A percentile compares a stretch with the other conserved stretches of the same genome.
Conservation (phyloP, 1,139 yeast genomes). For the Sugiyamaella novakii region DNA sequence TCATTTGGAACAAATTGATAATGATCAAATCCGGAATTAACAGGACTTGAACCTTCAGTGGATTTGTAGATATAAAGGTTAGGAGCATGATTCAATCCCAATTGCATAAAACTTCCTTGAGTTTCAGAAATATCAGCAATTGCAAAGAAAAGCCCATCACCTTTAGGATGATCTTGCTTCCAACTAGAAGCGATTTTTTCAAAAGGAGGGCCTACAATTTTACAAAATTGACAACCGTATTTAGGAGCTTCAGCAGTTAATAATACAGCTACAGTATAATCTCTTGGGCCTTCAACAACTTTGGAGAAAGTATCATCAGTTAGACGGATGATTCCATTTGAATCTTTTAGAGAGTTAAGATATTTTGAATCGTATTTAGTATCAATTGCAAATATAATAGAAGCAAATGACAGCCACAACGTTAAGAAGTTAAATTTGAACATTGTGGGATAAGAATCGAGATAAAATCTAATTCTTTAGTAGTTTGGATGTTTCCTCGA, state of each 20-base stretch:
- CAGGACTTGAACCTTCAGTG: conserved; percentile 44
- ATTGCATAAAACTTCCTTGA: conserved; percentile 55
- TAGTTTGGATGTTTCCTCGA: too few relatives aligned
- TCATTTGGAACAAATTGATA: conserved; percentile 53
- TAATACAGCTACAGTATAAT: conserved; percentile 63
- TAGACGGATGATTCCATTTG: conserved; percentile 49
- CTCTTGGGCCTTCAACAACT: conserved; percentile 67
- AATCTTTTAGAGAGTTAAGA: conserved; percentile 16
- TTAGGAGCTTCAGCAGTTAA: conserved; percentile 74
- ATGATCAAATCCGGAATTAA: conserved; percentile 46
- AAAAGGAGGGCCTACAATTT: conserved; percentile 68
- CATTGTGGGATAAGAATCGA: background rate
- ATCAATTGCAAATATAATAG: background rate
- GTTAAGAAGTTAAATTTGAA: background rate
- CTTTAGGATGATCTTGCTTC: conserved; percentile 51
- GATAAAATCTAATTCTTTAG: too few relatives aligned
- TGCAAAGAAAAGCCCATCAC: conserved; percentile 63
- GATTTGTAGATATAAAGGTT: conserved; percentile 69
- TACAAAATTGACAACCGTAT: conserved; percentile 78
- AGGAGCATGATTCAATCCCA: conserved; percentile 73
- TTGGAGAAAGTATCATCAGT: conserved; percentile 63
- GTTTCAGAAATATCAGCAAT: conserved; percentile 67
- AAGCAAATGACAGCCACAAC: conserved; percentile 1
- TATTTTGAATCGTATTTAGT: conserved; percentile 7
- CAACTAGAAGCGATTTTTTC: conserved; percentile 64